phyloP scores from a whole-genome alignment of 1,139 yeast species.

The Blastobotrys malaysiensis region DNA sequence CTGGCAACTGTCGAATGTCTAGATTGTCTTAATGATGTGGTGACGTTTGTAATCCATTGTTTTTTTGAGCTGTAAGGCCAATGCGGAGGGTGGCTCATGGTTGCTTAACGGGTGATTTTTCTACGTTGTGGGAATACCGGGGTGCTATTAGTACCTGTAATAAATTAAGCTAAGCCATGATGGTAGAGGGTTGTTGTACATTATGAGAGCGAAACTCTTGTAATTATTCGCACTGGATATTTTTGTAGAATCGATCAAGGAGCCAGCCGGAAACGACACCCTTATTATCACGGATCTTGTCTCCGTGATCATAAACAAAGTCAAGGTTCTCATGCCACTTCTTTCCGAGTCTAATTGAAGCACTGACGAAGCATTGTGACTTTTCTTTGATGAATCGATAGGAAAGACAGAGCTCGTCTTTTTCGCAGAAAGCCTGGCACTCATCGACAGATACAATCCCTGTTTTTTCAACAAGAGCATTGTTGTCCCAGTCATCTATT shows the following conservation, averaged over 20 bases:
- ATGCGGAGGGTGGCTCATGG: too few species aligned
- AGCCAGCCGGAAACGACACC: neutral
- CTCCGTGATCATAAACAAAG: neutral
- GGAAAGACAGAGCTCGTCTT: neutral
- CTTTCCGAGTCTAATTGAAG: neutral
- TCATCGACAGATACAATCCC: neutral
- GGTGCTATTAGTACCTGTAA: too few species aligned
- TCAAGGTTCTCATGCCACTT: neutral
- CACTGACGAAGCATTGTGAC: neutral
- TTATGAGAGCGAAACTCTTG: neutral
- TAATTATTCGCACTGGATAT: neutral
- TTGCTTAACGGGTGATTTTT: too few species aligned
- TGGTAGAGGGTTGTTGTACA: too few species aligned
- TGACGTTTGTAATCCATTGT: too few species aligned
- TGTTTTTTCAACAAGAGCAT: constrained; percentile 9
- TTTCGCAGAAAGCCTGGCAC: neutral
- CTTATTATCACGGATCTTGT: neutral
- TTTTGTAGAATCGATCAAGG: neutral
- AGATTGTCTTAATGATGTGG: too few species aligned
- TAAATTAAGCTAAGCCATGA: too few species aligned
- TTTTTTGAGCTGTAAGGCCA: too few species aligned
- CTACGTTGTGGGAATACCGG: too few species aligned
- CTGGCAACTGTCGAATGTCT: too few species aligned
- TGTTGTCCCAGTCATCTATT: constrained; percentile 27
- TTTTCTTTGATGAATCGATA: neutral